Percentiles rank a stretch among this genome's conserved stretches.
Conservation (phyloP, 305 asterid species). For the Fraxinus velutina region DNA sequence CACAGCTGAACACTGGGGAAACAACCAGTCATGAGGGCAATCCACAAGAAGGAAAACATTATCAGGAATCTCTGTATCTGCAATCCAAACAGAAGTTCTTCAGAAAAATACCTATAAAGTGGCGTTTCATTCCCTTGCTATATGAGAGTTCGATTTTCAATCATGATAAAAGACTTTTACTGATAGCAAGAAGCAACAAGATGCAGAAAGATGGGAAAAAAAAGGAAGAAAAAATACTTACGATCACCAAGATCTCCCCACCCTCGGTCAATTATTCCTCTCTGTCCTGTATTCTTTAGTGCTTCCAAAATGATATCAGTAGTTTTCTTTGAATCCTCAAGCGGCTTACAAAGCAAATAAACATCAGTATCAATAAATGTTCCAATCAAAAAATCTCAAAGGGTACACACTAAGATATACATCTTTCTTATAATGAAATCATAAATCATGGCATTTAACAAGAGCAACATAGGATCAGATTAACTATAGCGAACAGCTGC, state of each 20-base stretch:
- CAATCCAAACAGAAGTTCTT: not conserved
- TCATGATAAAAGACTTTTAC: not conserved
- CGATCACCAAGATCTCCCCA: slow-evolving; percentile 96
- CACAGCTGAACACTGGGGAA: not conserved
- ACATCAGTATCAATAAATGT: not conserved
- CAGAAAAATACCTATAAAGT: not conserved
- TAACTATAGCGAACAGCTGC: not conserved
- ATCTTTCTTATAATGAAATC: not conserved
- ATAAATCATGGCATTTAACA: not conserved
- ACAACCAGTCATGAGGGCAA: not conserved
- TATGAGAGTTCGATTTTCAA: not conserved
- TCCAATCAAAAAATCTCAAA: not conserved
- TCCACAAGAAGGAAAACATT: not conserved
- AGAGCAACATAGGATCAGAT: not conserved
- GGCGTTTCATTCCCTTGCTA: not conserved
- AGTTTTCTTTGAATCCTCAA: slow-evolving; percentile 74
- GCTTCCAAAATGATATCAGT: slow-evolving; percentile 76
- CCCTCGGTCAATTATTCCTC: slow-evolving; percentile 95
- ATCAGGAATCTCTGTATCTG: not conserved
- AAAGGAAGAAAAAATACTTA: slow-evolving; percentile 34
- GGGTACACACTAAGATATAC: not conserved
- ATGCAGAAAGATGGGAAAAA: not conserved
- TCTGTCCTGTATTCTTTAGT: slow-evolving; percentile 68
- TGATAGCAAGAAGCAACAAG: not conserved
- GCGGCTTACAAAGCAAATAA: slow-evolving; percentile 55